These are phyloP conservation scores for Nectriaceae sp. DNA, from an alignment of 2,329 filamentous ascomycete species.

Conservation along the genomic window DNA sequence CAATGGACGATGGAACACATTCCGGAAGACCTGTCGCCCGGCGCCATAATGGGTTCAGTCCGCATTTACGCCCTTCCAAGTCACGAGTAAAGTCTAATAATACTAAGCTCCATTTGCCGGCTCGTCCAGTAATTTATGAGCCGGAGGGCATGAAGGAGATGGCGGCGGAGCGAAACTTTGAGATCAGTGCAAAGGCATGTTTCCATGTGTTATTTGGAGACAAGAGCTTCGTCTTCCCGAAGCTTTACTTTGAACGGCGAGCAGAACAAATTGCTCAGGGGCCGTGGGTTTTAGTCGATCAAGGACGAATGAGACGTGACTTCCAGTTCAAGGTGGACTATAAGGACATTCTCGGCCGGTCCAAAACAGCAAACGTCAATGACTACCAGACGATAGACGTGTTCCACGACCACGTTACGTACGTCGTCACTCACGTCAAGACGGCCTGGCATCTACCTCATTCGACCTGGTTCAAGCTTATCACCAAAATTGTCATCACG, in stretches of 20 bases:
- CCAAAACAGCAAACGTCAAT: constrained; percentile 62
- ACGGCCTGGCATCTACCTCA: constrained; percentile 85
- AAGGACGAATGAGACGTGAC: constrained; percentile 71
- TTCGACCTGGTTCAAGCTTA: constrained; percentile 74
- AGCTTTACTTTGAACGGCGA: constrained; percentile 81
- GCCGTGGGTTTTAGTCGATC: constrained; percentile 75
- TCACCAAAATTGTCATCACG: constrained; percentile 92
- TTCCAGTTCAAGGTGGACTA: constrained; percentile 79
- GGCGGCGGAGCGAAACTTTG: constrained; percentile 79
- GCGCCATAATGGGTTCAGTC: constrained; percentile 35
- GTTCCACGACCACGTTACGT: constrained; percentile 72
- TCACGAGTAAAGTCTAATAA: constrained; percentile 46
- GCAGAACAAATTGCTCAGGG: constrained; percentile 82
- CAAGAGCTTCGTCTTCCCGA: constrained; percentile 90
- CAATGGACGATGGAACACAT: constrained; percentile 58
- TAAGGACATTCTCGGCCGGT: constrained; percentile 64
- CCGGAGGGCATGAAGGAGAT: constrained; percentile 78
- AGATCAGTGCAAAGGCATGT: constrained; percentile 88
- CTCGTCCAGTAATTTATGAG: constrained; percentile 79
- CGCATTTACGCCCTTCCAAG: constrained; percentile 37
- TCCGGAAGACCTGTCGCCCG: constrained; percentile 39
- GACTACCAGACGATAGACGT: constrained; percentile 89
- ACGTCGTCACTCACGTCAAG: constrained; percentile 63
- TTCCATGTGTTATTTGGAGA: constrained; percentile 98
- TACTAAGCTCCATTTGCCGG: constrained; percentile 82